Evolutionary conservation across 352 stramenopile species (phyloP), one percentile per base, ranked within the genome.

Genomic region (Thraustochytrium sp.): DNA sequence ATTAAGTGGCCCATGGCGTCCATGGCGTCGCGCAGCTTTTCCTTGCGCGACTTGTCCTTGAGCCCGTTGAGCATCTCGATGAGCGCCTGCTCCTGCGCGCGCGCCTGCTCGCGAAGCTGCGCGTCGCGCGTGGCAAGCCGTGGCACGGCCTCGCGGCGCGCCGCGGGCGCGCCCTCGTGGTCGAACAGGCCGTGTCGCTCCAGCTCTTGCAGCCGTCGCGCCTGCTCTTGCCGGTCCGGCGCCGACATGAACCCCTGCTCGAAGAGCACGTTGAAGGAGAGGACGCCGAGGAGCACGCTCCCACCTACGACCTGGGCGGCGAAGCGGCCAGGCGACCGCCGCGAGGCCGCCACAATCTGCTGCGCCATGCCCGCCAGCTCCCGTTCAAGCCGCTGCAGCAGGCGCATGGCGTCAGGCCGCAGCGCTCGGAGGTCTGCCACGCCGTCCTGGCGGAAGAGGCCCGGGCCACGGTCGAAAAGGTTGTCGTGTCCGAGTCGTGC

Each of bases 1-100:
- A 72, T 46, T 9, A 72, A 49, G 16, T 72, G 29, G 9, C 18
- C 9, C 59, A 72, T 72, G 26, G 59, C 59, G 21, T 44, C 34
- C 59, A 46, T 46, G 34, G 59, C 59, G 31, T 72, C 59, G 0
- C 46, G 59, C 34, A 72, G 59, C 59, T 72, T 72, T 44, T 72
- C 59, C 40, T 48, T 44, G 59, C 59, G 59, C 16, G 59, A 49
- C 59, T 72, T 72, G 40, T 72, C 59, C 40, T 72, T 72, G 36
- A 72, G 40, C 9, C 59, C 59, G 23, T 72, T 44, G 21, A 72
- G 36, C 59, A 72, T 72, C 21, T 72, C 40, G 46, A 72, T 72
- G 13, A 72, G 40, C 40, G 59, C 59, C 26, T 72, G 59, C n/a
- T 72, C 59, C 26, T 72, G 59, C 59, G 34, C 59, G 9, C 36